A percentile compares a stretch with the other conserved stretches of the same genome.
phyloP scores from a whole-genome alignment of 805 yeast species.

The Cyberlindnera maritima region DNA sequence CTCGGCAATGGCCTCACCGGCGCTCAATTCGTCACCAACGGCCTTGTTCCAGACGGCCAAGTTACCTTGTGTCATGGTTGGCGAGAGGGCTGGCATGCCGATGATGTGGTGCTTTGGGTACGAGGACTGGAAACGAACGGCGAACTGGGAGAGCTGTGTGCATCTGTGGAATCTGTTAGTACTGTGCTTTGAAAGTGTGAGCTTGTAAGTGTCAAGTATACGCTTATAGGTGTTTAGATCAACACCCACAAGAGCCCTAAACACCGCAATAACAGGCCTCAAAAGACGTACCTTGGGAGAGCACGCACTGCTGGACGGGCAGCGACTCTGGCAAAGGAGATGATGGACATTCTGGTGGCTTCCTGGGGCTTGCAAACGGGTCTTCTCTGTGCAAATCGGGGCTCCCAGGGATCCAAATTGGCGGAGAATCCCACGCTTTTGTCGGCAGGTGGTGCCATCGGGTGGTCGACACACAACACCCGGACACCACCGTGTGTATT shows the following conservation, averaged over 20 bases:
- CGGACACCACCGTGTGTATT: conserved; percentile 1
- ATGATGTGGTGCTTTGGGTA: conserved; percentile 86
- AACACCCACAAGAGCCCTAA: too few species aligned
- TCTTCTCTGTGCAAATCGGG: too few species aligned
- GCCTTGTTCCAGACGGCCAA: conserved; percentile 86
- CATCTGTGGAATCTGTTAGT: conserved; percentile 17
- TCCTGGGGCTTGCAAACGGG: background rate
- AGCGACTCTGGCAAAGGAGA: conserved; percentile 15
- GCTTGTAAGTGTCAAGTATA: too few species aligned
- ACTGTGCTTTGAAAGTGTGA: too few species aligned
- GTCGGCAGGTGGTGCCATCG: conserved; percentile 4
- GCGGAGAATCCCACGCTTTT: conserved; percentile 6
- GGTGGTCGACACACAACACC: conserved; percentile 4
- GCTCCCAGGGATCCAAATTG: too few species aligned
- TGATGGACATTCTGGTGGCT: conserved; percentile 6
- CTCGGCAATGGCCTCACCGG: conserved; percentile 96
- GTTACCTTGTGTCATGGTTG: conserved; percentile 97
- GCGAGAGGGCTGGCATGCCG: conserved; percentile 98
- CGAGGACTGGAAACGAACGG: conserved; percentile 27
- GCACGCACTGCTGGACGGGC: conserved; percentile 19
- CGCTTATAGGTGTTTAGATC: too few species aligned
- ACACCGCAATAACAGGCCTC: too few species aligned
- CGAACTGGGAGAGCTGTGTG: conserved; percentile 15
- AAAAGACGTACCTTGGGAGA: conserved; percentile 13
- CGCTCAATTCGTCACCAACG: conserved; percentile 81